Base-by-base conservation (phyloP, 306 rosid species). In the Canavalia ensiformis region DNA sequence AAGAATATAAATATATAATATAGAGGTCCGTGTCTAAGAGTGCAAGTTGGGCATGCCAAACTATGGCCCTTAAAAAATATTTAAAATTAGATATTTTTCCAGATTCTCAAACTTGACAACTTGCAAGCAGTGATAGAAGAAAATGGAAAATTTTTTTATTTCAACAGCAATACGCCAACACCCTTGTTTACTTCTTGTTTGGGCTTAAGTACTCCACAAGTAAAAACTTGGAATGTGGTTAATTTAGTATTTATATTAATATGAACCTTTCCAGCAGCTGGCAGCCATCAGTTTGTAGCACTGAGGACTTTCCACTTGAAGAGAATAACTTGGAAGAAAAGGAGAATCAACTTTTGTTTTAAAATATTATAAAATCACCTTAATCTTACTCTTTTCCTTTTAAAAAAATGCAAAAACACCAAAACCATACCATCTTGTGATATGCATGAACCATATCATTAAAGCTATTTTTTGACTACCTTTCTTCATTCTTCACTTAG, bases 61-160 rank as follows among this genome's bases (percentile, higher is more conserved):
- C 87, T 75, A 11, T 78, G 75, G 74, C 56, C 83, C 6, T 60
- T 33, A 66, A 5, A 70, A 69, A 69, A 51, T 83, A 76, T 74
- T 81, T 75, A 50, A 58, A 67, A 28, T 67, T 18, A 37, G 55
- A 56, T 31, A 52, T 76, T 59, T 76, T 66, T 75, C 13, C 11
- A 83, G 84, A 88, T 83, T 87, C 86, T 81, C 55, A 84, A 84
- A 37, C 71, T 74, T 55, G 84, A 85, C 91, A 89, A 85, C 95
- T 75, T 79, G 85, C 77, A 54, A 11, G 71, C 78, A 67, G 41
- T 46, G 69, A 60, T 58, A 58, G 7, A 5, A 73, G 45, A 59
- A 75, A 54, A 46, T 5, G 41, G 35, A 57, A 82, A 49, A 30
- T 37, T 67, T 11, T 12, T 37, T 52, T 35, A 46, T 44, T 41